Evolutionary conservation across 768 basidiomycete species (phyloP).

Genomic region (Phlebiopsis gigantea): DNA sequence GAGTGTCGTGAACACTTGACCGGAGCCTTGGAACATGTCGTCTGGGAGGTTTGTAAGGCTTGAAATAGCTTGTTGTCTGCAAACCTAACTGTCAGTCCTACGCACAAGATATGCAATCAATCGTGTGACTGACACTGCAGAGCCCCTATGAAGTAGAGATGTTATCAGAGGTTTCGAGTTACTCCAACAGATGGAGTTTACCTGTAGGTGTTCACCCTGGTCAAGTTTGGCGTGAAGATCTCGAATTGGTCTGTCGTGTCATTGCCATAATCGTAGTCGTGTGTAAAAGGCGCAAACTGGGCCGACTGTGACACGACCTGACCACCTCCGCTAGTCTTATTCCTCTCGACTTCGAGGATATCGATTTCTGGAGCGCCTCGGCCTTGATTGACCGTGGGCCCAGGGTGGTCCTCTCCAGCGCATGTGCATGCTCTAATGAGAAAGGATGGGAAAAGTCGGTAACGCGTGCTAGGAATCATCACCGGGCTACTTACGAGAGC

Average conservation of each 20-base stretch:
- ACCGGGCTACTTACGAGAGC: constrained; percentile 45
- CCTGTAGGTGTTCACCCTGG: constrained; percentile 32
- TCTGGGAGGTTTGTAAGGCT: constrained; percentile 41
- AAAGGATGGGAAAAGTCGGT: background rate
- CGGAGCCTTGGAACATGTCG: constrained; percentile 55
- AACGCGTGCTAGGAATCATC: background rate
- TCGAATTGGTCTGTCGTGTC: constrained; percentile 28
- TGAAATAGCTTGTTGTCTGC: constrained; percentile 45
- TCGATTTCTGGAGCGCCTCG: constrained; percentile 83
- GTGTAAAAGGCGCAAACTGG: constrained; percentile 62
- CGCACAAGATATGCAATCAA: too few relatives aligned
- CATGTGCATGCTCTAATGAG: constrained; percentile 76
- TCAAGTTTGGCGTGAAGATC: constrained; percentile 31
- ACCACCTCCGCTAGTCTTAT: constrained; percentile 41
- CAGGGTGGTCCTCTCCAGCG: constrained; percentile 70
- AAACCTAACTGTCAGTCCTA: background rate
- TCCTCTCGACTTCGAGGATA: constrained; percentile 70
- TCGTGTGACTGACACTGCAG: constrained; percentile 35
- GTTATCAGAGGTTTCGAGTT: background rate
- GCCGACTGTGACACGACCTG: constrained; percentile 69
- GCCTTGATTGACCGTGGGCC: constrained; percentile 47
- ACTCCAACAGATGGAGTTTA: constrained; percentile 7
- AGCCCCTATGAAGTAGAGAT: constrained; percentile 31
- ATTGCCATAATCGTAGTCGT: constrained; percentile 37
- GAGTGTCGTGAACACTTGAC: constrained; percentile 43